Conservation (phyloP, 257 asterid species). For the Solanum sejunctum region DNA sequence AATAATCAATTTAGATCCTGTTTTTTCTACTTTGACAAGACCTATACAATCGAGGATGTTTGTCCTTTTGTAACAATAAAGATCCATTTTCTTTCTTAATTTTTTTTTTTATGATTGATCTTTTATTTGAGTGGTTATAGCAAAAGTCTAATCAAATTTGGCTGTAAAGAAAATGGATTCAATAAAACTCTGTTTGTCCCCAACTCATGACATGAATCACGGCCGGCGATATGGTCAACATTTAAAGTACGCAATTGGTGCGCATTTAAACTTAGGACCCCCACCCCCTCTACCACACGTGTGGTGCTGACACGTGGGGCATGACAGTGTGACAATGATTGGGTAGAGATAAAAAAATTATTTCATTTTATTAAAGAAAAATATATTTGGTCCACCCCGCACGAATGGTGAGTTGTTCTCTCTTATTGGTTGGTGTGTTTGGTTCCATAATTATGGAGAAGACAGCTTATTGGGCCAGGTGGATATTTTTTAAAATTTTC, state of each 20-base stretch:
- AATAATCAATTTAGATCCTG: not conserved
- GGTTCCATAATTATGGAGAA: not conserved
- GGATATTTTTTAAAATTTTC: not conserved
- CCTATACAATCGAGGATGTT: constrained; percentile 5
- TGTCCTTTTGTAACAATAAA: constrained; percentile 8
- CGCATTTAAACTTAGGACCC: not conserved
- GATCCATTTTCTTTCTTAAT: not conserved
- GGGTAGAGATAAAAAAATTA: constrained; percentile 12
- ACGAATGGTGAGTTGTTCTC: constrained; percentile 41
- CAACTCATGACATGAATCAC: not conserved
- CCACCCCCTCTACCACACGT: constrained; percentile 16
- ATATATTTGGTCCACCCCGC: constrained; percentile 47
- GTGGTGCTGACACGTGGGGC: constrained; percentile 20
- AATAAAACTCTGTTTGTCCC: not conserved
- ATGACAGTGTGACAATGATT: constrained; percentile 37
- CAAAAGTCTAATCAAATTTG: constrained; percentile 22
- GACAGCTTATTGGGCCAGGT: constrained; percentile 5
- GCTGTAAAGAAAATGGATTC: constrained; percentile 14
- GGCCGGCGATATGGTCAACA: constrained; percentile 18
- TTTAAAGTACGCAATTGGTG: constrained; percentile 9
- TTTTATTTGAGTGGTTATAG: not conserved
- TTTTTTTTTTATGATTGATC: not conserved
- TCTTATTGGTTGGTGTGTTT: constrained; percentile 17
- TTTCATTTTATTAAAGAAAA: not conserved
- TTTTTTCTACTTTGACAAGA: not conserved